A percentile compares a stretch with the other conserved stretches of the same genome.
Conservation (phyloP, 257 asterid genomes). For the Fraxinus excelsior region DNA sequence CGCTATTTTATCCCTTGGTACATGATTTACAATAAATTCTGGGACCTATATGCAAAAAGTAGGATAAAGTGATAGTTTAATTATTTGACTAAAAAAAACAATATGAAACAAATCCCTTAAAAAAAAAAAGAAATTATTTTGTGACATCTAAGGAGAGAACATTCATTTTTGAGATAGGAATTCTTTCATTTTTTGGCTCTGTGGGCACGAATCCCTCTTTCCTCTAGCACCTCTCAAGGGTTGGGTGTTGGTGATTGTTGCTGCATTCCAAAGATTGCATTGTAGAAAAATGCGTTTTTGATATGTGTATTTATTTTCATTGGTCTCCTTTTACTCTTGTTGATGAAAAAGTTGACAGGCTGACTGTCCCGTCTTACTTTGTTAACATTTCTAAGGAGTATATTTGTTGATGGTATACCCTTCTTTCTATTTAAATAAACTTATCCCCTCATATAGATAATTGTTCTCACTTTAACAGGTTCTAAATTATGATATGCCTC, state of each 20-base stretch:
- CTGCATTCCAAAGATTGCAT: not conserved
- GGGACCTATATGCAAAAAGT: not conserved
- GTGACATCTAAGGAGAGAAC: not conserved
- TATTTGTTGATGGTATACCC: not conserved
- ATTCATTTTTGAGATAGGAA: not conserved
- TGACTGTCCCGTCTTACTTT: not conserved
- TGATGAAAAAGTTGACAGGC: not conserved
- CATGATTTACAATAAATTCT: not conserved
- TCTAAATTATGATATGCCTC: slow-evolving; percentile 89
- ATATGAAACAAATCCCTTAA: not conserved
- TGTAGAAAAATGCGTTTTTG: not conserved
- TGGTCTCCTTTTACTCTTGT: not conserved
- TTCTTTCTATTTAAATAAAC: not conserved
- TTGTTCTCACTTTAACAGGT: slow-evolving; percentile 50
- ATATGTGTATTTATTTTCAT: not conserved
- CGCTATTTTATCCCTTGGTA: not conserved
- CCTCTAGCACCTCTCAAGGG: not conserved
- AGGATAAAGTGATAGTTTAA: not conserved
- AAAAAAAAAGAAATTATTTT: not conserved
- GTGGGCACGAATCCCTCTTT: not conserved
- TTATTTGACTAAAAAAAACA: not conserved
- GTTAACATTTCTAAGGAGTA: not conserved
- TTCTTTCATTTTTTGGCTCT: not conserved
- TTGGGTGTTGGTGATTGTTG: not conserved
- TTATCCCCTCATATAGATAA: not conserved